Evolutionary conservation across 768 basidiomycete species (phyloP).

Genomic region (Leccinum incarnatum): DNA sequence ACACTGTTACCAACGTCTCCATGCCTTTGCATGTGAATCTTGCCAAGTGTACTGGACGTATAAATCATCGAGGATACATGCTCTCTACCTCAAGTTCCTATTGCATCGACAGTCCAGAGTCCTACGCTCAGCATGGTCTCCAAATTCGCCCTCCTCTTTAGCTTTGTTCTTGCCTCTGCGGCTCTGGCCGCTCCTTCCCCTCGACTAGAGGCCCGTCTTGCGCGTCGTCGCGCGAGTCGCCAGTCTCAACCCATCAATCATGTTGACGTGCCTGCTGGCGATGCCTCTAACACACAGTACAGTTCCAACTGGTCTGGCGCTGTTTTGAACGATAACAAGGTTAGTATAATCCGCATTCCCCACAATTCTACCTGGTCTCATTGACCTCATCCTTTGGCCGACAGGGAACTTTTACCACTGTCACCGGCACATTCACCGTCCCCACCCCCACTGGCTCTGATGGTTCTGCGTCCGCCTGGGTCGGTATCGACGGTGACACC

Average conservation of each 20-base stretch:
- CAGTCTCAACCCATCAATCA: background rate
- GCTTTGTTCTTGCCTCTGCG: background rate
- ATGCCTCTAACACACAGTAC: background rate
- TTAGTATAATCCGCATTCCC: background rate
- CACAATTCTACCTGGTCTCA: background rate
- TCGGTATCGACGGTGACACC: background rate
- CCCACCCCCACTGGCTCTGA: background rate
- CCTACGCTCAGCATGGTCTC: background rate
- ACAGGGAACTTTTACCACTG: background rate
- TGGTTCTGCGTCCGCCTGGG: background rate
- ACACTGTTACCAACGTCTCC: background rate
- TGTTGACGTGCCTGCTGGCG: background rate
- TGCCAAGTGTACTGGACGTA: background rate
- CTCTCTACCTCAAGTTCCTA: background rate
- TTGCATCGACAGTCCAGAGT: background rate
- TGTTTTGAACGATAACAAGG: background rate
- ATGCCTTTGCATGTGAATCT: background rate
- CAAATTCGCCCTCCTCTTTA: background rate
- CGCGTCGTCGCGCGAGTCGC: background rate
- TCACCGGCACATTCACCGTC: background rate
- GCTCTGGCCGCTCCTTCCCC: background rate
- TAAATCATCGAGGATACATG: background rate
- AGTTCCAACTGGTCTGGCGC: background rate
- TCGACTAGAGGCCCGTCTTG: background rate
- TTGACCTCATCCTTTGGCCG: background rate